Evolutionary conservation across 2,329 filamentous ascomycete species (phyloP).

Genomic region (Diaporthe citrichinensis): DNA sequence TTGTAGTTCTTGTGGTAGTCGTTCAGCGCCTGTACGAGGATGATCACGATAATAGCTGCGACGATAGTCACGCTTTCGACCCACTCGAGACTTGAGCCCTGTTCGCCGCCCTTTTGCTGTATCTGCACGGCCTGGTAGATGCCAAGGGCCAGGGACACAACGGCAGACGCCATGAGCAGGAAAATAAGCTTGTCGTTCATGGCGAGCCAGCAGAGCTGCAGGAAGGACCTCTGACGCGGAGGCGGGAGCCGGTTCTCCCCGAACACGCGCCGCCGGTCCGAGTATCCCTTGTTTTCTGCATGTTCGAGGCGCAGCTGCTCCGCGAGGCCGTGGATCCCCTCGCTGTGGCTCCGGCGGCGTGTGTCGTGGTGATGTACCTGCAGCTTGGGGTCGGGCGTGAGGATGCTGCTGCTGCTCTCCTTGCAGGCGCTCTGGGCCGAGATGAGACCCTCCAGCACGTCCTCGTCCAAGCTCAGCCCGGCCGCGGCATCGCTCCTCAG

Average conservation of each 20-base stretch:
- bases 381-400: constrained; percentile 15
- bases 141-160: constrained; percentile 81
- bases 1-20: constrained; percentile 88
- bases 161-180: constrained; percentile 77
- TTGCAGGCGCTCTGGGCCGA: constrained; percentile 64
- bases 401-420: constrained; percentile 45
- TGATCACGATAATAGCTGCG: constrained; percentile 75
- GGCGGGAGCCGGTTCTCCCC: constrained; percentile 78
- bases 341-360: constrained; percentile 46
- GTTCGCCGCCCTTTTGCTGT: constrained; percentile 51
- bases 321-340: constrained; percentile 44
- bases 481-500: constrained; percentile 62
- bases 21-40: constrained; percentile 57
- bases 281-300: constrained; percentile 53
- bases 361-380: constrained; percentile 4
- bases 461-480: constrained; percentile 67
- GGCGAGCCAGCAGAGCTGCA: constrained; percentile 82
- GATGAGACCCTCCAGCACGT: constrained; percentile 58
- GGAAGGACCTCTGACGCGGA: constrained; percentile 77
- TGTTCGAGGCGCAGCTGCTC: constrained; percentile 49
- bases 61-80: constrained; percentile 87
- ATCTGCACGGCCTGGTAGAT: constrained; percentile 72
- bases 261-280: constrained; percentile 78
- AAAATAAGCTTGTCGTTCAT: constrained; percentile 88
- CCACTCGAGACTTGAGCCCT: constrained; percentile 77